phyloP scores from a whole-genome alignment of 192 early-diverging fungal species.

The Linderina pennispora region DNA sequence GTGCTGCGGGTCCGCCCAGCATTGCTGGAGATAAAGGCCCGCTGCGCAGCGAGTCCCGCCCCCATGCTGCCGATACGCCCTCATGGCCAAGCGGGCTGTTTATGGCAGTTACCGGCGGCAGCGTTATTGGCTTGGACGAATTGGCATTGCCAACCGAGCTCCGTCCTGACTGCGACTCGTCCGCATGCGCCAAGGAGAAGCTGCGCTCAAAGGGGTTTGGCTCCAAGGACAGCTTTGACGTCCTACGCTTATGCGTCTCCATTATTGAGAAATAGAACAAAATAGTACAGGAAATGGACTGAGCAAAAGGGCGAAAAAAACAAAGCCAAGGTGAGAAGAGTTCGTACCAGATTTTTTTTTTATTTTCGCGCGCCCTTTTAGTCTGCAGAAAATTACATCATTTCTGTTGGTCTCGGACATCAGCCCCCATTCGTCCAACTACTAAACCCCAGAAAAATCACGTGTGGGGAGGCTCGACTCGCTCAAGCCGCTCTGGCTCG shows the following conservation, averaged over 20 bases:
- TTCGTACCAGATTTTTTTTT: no score
- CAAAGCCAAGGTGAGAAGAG: no score
- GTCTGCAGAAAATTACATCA: no score
- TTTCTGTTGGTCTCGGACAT: no score
- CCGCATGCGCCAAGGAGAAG: constrained; percentile 50
- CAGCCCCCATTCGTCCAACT: no score
- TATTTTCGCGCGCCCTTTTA: no score
- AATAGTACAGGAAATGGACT: neutral
- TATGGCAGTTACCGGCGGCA: constrained; percentile 69
- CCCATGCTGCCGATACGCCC: constrained; percentile 45
- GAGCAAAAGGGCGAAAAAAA: no score
- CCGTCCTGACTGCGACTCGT: neutral
- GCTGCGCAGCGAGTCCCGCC: constrained; percentile 56
- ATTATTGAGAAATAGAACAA: constrained; percentile 4
- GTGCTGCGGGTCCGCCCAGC: constrained; percentile 54
- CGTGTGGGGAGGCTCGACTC: no score
- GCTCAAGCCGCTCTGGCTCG: no score
- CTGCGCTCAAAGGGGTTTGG: constrained; percentile 88
- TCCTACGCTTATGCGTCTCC: constrained; percentile 21
- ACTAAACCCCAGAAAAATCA: no score
- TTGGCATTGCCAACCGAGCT: no score
- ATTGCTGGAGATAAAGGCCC: constrained; percentile 75
- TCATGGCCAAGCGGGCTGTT: constrained; percentile 46
- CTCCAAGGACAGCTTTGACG: constrained; percentile 68
- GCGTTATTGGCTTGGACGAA: constrained; percentile 46